Evolutionary conservation across 2,329 filamentous ascomycete species (phyloP).

Genomic region (Rhynchosporium agropyri): DNA sequence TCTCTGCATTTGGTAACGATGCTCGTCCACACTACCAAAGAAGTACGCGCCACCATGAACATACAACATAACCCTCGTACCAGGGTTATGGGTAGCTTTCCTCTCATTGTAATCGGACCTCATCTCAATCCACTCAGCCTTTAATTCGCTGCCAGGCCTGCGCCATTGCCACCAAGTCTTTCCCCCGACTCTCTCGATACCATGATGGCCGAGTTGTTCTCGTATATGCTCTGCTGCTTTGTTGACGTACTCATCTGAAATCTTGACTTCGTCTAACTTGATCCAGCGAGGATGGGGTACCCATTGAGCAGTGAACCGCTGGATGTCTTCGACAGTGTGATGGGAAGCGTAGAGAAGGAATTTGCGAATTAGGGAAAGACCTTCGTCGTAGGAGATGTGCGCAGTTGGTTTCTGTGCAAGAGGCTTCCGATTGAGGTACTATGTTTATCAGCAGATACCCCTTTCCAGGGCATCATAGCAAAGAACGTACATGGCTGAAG

Average conservation of each 20-base stretch:
- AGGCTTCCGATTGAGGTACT: conserved; percentile 82
- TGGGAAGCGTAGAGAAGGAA: conserved; percentile 85
- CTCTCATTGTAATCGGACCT: conserved; percentile 75
- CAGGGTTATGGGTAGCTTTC: conserved; percentile 60
- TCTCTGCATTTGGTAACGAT: conserved; percentile 96
- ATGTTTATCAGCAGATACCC: conserved; percentile 22
- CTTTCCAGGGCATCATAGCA: background rate
- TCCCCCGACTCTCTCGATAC: conserved; percentile 76
- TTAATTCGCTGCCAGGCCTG: conserved; percentile 64
- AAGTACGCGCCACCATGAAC: conserved; percentile 94
- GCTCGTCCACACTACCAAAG: conserved; percentile 93
- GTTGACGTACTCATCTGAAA: conserved; percentile 65
- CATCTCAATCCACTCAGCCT: conserved; percentile 98
- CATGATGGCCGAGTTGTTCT: conserved; percentile 75
- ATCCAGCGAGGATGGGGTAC: conserved; percentile 91
- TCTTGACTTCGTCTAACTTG: conserved; percentile 68
- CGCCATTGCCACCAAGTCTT: conserved; percentile 90
- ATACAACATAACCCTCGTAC: conserved; percentile 85
- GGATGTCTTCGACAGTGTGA: conserved; percentile 90
- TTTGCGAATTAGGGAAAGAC: conserved; percentile 80
- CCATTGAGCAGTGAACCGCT: conserved; percentile 89
- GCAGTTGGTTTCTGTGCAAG: conserved; percentile 80
- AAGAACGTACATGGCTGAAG: conserved; percentile 73
- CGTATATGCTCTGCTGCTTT: conserved; percentile 69
- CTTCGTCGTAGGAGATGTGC: conserved; percentile 93